These are phyloP conservation scores for Tephrocybe rancida DNA, from an alignment of 768 basidiomycete genomes.

Conservation along the genomic window DNA sequence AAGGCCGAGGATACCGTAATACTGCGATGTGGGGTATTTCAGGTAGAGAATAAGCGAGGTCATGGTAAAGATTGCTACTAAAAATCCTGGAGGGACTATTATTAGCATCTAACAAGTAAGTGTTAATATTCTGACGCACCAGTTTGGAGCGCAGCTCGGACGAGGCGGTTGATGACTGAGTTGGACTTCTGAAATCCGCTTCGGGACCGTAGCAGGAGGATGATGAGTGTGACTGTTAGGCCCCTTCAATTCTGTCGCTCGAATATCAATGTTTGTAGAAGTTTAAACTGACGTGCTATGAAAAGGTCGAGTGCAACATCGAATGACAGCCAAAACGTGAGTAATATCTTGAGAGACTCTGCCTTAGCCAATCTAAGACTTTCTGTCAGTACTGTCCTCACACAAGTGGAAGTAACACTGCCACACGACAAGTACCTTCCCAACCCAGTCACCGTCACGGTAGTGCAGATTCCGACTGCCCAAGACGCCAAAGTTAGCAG, in stretches of 20 bases:
- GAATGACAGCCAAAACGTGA: slow-evolving; percentile 1
- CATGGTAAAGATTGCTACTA: background rate
- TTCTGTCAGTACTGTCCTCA: too few relatives aligned
- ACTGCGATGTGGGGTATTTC: background rate
- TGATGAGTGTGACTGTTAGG: background rate
- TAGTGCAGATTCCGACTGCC: background rate
- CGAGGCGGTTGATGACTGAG: background rate
- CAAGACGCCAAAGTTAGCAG: background rate
- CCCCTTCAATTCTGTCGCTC: background rate
- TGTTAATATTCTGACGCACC: background rate
- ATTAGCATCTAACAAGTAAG: background rate
- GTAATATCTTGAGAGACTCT: background rate
- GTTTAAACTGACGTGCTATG: background rate
- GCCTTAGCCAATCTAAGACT: background rate
- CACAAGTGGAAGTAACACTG: too few relatives aligned
- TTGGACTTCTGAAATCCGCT: background rate
- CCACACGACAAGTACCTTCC: background rate
- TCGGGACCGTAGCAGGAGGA: background rate
- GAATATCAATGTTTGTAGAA: background rate
- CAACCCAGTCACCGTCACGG: background rate
- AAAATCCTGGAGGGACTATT: background rate
- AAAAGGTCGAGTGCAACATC: background rate
- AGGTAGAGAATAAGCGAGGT: background rate
- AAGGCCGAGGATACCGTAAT: background rate
- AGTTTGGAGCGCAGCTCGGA: background rate